Conservation (phyloP, 129 eudicot genomes). For the Centella asiatica region DNA sequence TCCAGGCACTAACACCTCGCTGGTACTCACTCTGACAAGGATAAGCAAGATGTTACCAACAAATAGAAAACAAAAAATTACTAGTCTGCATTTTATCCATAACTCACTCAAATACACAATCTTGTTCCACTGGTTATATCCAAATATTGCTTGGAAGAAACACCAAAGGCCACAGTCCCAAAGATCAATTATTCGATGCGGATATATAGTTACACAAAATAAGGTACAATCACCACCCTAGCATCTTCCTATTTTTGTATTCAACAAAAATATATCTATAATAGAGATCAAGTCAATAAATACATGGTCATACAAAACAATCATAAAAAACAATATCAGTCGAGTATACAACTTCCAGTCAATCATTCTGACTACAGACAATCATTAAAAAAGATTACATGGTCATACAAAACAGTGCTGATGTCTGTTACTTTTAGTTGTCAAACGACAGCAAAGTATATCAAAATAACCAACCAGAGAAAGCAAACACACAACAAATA, state of each 20-base stretch:
- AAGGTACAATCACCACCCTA: too few species aligned
- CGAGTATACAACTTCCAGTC: too few species aligned
- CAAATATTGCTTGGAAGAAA: not conserved
- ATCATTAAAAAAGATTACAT: too few species aligned
- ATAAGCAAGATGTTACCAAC: not conserved
- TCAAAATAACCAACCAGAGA: too few species aligned
- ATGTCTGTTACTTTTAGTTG: too few species aligned
- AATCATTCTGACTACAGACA: not conserved
- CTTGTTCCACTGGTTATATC: too few species aligned
- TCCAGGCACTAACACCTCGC: conserved; percentile 99
- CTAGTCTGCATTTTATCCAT: not conserved
- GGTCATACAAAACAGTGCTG: too few species aligned
- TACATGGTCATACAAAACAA: too few species aligned
- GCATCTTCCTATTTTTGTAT: not conserved
- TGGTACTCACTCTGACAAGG: conserved; percentile 83
- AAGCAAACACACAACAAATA: not conserved
- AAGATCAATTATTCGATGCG: too few species aligned
- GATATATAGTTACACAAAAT: too few species aligned
- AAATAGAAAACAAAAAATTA: not conserved
- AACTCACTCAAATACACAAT: not conserved
- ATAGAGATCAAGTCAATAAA: not conserved
- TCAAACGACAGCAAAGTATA: not conserved
- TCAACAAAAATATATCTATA: not conserved
- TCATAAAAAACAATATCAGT: too few species aligned
- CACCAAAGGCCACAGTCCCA: too few species aligned